Percentiles rank a stretch among this genome's conserved stretches.
Conservation (phyloP, 371 early-diverging fungal genomes). For the Chytridium lagenaria region DNA sequence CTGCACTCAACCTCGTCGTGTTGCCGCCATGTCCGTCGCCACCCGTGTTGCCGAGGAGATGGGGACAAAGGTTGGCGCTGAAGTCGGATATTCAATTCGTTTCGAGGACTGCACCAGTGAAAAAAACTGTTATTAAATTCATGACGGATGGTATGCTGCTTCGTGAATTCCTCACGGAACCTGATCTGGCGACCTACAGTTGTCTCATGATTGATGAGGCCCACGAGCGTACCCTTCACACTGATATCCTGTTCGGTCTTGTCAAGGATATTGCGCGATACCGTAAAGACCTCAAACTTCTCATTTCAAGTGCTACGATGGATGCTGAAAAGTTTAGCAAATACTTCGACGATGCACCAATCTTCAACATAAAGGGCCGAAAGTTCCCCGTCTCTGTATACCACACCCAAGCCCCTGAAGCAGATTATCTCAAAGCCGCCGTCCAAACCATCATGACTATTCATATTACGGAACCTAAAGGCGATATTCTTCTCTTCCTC, state of each 20-base stretch:
- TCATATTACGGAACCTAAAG: conserved; percentile 86
- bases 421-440: conserved; percentile 96
- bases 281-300: conserved; percentile 89
- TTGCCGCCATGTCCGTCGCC: conserved; percentile 99
- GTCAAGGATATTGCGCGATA: conserved; percentile 96
- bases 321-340: conserved; percentile 94
- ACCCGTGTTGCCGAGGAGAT: conserved; percentile 96
- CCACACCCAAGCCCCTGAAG: conserved; percentile 95
- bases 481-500: conserved; percentile 97
- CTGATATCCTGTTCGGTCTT: conserved; percentile 97
- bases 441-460: conserved; percentile 96
- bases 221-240: conserved; percentile 98
- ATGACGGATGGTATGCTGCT: conserved; percentile 99
- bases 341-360: conserved; percentile 96
- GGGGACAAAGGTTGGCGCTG: conserved; percentile 88
- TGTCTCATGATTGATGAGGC: conserved; percentile 99
- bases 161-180: conserved; percentile 97
- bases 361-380: conserved; percentile 93
- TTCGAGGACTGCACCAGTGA: conserved; percentile 97
- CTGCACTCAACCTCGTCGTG: conserved; percentile 99
- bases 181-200: conserved; percentile 89
- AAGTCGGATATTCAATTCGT: conserved; percentile 98
- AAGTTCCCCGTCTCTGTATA: conserved; percentile 93
- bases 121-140: conserved; percentile 93
- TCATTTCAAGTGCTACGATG: conserved; percentile 99